Conservation (phyloP, 345 rosid species). For the Lepidium africanum region DNA sequence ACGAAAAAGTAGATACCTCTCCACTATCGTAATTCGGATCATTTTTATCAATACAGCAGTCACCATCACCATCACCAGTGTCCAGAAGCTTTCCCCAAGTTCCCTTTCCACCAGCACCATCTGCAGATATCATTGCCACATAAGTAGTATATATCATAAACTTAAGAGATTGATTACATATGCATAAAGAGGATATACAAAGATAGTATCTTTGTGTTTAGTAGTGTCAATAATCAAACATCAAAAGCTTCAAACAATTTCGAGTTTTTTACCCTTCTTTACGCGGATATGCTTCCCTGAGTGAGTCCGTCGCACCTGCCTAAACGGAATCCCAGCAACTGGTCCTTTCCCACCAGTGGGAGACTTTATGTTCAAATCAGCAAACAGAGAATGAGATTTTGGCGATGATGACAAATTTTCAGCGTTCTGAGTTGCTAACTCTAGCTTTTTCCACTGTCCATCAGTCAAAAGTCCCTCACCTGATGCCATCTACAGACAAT, state of each 20-base stretch:
- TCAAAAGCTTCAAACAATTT: background rate
- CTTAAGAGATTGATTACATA: background rate
- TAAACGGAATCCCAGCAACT: slow-evolving; percentile 49
- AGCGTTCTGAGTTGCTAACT: slow-evolving; percentile 57
- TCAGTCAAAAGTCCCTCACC: slow-evolving; percentile 72
- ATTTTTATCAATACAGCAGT: slow-evolving; percentile 60
- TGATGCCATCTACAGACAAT: slow-evolving; percentile 55
- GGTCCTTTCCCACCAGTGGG: slow-evolving; percentile 60
- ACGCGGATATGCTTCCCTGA: slow-evolving; percentile 75
- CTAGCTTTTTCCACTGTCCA: slow-evolving; percentile 71
- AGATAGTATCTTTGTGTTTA: no score
- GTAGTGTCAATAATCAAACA: background rate
- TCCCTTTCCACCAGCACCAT: slow-evolving; percentile 98
- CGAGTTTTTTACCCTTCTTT: slow-evolving; percentile 59
- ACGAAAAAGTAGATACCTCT: slow-evolving; percentile 50
- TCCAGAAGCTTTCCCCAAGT: slow-evolving; percentile 98
- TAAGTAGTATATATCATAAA: background rate
- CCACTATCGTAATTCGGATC: slow-evolving; percentile 99
- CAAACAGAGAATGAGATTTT: slow-evolving; percentile 56
- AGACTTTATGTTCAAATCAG: slow-evolving; percentile 65
- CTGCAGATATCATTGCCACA: slow-evolving; percentile 31
- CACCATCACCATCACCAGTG: slow-evolving; percentile 52
- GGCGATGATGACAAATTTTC: slow-evolving; percentile 68
- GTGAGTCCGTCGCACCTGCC: slow-evolving; percentile 80
- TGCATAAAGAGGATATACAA: background rate